Evolutionary conservation across 371 early-diverging fungal genomes (phyloP).

Genomic region (Mucor piriformis): DNA sequence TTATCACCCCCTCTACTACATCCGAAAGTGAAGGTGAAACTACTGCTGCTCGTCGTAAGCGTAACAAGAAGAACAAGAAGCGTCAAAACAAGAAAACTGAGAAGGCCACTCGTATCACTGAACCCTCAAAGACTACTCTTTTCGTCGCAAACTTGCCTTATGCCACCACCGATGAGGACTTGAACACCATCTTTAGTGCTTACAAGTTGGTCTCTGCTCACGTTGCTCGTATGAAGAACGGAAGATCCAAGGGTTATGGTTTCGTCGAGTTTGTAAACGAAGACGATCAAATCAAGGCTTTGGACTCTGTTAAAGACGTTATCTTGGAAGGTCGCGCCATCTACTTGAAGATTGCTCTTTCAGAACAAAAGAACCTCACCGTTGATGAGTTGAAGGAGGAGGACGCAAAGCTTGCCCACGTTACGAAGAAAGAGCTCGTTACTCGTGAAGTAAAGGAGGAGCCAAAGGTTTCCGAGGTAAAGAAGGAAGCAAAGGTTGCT

Average conservation of each 20-base stretch:
- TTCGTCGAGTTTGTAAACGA: slow-evolving; percentile 84
- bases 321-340: slow-evolving; percentile 71
- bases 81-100: slow-evolving; percentile 9
- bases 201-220: slow-evolving; percentile 79
- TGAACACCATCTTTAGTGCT: slow-evolving; percentile 67
- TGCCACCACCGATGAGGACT: slow-evolving; percentile 76
- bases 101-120: slow-evolving; percentile 36
- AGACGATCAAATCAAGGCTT: slow-evolving; percentile 78
- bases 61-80: slow-evolving; percentile 15
- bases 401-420: not conserved
- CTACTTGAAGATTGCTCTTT: slow-evolving; percentile 76
- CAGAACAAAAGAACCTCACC: slow-evolving; percentile 24
- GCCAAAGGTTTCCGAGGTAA: slow-evolving; percentile 5
- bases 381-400: not conserved
- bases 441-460: not conserved
- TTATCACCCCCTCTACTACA: not conserved
- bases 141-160: slow-evolving; percentile 95
- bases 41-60: slow-evolving; percentile 10
- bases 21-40: not conserved
- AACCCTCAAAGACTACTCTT: slow-evolving; percentile 79
- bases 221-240: slow-evolving; percentile 63
- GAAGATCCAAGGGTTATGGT: slow-evolving; percentile 89
- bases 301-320: slow-evolving; percentile 65
- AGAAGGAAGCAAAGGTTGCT: slow-evolving; percentile 1
- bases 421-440: not conserved